Conservation (phyloP, 768 basidiomycete genomes). For the Phlegmacium glaucopus region DNA sequence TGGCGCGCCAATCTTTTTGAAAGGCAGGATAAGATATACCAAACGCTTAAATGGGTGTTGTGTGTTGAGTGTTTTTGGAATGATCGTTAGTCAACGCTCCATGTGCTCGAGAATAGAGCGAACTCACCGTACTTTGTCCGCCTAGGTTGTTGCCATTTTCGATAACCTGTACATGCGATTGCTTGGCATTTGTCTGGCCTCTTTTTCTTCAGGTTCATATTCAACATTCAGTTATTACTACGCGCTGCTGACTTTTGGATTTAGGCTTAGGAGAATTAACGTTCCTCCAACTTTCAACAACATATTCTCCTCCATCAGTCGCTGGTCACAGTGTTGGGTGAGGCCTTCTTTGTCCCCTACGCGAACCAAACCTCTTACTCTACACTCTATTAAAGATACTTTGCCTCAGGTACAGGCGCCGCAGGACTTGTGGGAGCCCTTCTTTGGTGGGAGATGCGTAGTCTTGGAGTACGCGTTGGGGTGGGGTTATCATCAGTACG, state of each 20-base stretch:
- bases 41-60: slow-evolving; percentile 76
- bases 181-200: slow-evolving; percentile 55
- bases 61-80: slow-evolving; percentile 71
- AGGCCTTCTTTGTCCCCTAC: slow-evolving; percentile 10
- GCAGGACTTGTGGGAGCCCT: slow-evolving; percentile 92
- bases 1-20: slow-evolving; percentile 87
- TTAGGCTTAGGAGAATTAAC: slow-evolving; percentile 72
- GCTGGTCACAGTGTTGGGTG: slow-evolving; percentile 83
- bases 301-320: slow-evolving; percentile 63
- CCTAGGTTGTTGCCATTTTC: slow-evolving; percentile 74
- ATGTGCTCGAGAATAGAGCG: not conserved
- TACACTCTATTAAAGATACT: slow-evolving; percentile 52
- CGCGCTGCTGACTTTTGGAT: not conserved
- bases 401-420: slow-evolving; percentile 91
- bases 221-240: not conserved
- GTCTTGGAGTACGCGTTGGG: slow-evolving; percentile 78
- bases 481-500: slow-evolving; percentile 81
- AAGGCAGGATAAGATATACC: slow-evolving; percentile 80
- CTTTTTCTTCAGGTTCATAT: slow-evolving; percentile 74
- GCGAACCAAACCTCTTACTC: not conserved
- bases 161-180: slow-evolving; percentile 65
- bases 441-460: slow-evolving; percentile 91
- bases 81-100: slow-evolving; percentile 61
- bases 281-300: slow-evolving; percentile 89
- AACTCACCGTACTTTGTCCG: not conserved